Percentiles rank a stretch among this genome's conserved stretches.
phyloP scores from a whole-genome alignment of 805 yeast species.

The Isabelozyma pseudorhagii region DNA sequence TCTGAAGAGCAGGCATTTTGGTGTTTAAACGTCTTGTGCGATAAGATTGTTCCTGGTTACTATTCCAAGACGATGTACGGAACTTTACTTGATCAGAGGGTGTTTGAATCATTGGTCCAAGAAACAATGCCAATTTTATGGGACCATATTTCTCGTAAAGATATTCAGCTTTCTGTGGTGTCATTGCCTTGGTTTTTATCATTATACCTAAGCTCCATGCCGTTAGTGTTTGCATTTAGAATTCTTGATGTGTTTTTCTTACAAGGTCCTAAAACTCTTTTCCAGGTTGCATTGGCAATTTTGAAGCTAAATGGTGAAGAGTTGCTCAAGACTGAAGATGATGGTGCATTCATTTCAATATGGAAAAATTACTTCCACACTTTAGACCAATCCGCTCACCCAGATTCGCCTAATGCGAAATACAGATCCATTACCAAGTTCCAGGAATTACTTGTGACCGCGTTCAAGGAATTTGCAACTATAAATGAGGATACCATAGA shows the following conservation, averaged over 20 bases:
- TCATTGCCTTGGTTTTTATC: constrained; percentile 96
- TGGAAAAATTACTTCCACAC: constrained; percentile 78
- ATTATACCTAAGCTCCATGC: constrained; percentile 88
- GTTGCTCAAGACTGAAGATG: constrained; percentile 77
- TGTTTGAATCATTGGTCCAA: constrained; percentile 85
- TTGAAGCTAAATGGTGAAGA: constrained; percentile 84
- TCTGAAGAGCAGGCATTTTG: constrained; percentile 98
- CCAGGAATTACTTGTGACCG: constrained; percentile 85
- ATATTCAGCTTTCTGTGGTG: constrained; percentile 89
- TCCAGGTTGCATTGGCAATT: constrained; percentile 93
- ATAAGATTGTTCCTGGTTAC: constrained; percentile 87
- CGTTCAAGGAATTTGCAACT: constrained; percentile 84
- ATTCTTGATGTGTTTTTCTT: constrained; percentile 86
- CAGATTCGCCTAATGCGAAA: constrained; percentile 61
- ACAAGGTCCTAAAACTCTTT: constrained; percentile 84
- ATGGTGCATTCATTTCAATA: constrained; percentile 84
- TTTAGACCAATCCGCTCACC: constrained; percentile 76
- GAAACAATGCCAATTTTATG: constrained; percentile 86
- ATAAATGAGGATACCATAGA: constrained; percentile 72
- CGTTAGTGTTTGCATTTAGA: constrained; percentile 87
- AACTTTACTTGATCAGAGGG: constrained; percentile 88
- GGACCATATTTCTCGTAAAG: constrained; percentile 73
- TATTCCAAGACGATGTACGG: constrained; percentile 98
- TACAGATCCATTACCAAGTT: constrained; percentile 73
- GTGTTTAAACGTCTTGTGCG: constrained; percentile 80